These are phyloP conservation scores for Xylaria castorea DNA, from an alignment of 495 filamentous ascomycete species.

Conservation along the genomic window DNA sequence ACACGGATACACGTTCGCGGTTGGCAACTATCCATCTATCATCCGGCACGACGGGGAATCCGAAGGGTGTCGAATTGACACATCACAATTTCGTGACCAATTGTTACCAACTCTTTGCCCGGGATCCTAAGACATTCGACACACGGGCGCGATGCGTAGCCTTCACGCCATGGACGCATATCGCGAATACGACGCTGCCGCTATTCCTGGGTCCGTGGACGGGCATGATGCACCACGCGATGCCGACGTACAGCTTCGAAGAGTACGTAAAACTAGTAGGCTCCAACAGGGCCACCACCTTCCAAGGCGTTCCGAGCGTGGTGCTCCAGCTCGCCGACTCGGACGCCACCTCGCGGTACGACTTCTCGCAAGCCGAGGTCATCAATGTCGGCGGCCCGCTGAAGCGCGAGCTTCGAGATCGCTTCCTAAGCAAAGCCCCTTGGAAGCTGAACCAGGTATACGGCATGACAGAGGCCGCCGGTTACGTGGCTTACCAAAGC, in stretches of 20 bases:
- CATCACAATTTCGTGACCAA: slow-evolving; percentile 76
- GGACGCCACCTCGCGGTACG: slow-evolving; percentile 30
- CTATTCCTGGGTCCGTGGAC: slow-evolving; percentile 42
- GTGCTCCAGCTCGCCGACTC: slow-evolving; percentile 37
- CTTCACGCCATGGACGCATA: slow-evolving; percentile 49
- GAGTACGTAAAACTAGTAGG: slow-evolving; percentile 34
- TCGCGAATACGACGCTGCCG: slow-evolving; percentile 47
- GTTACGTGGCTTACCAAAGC: slow-evolving; percentile 38
- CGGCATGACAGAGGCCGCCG: slow-evolving; percentile 42
- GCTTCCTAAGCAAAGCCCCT: slow-evolving; percentile 29
- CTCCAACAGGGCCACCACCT: slow-evolving; percentile 33
- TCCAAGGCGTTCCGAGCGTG: slow-evolving; percentile 39
- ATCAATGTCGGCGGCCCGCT: slow-evolving; percentile 37
- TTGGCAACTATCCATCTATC: slow-evolving; percentile 38
- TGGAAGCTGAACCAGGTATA: slow-evolving; percentile 38
- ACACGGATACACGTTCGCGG: slow-evolving; percentile 34
- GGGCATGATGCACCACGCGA: slow-evolving; percentile 40
- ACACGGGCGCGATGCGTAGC: slow-evolving; percentile 38
- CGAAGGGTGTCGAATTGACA: slow-evolving; percentile 80
- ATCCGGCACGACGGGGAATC: slow-evolving; percentile 73
- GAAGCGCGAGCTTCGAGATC: slow-evolving; percentile 28
- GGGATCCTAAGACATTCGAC: slow-evolving; percentile 42
- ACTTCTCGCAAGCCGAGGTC: slow-evolving; percentile 34
- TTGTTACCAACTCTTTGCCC: slow-evolving; percentile 42
- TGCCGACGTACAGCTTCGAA: slow-evolving; percentile 38